phyloP scores from a whole-genome alignment of 1,284 basidiomycete species.

The Fomitopsis betulina region DNA sequence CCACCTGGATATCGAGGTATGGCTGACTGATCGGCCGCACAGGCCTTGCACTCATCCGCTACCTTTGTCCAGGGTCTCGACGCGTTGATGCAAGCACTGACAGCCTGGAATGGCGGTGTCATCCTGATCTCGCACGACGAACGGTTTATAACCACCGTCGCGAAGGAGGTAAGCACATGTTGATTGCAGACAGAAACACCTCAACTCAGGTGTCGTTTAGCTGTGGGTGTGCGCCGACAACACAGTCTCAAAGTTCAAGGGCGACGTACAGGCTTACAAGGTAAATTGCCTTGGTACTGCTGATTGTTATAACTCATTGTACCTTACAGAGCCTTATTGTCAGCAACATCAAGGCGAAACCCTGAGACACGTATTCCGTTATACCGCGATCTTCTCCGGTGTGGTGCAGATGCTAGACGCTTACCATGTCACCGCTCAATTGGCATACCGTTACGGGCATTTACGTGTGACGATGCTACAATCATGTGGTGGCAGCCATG shows the following conservation, averaged over 20 bases:
- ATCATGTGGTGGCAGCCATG: neutral
- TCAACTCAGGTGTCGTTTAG: slow-evolving; percentile 31
- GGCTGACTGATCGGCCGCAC: neutral
- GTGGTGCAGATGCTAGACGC: neutral
- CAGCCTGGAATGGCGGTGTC: slow-evolving; percentile 94
- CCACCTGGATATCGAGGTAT: slow-evolving; percentile 91
- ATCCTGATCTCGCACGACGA: slow-evolving; percentile 95
- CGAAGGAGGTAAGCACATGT: slow-evolving; percentile 53
- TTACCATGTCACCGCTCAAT: neutral
- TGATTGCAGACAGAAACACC: too few relatives aligned
- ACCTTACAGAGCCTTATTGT: slow-evolving; percentile 68
- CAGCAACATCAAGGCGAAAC: slow-evolving; percentile 61
- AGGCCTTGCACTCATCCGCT: neutral
- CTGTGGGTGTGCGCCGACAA: slow-evolving; percentile 90
- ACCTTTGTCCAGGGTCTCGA: slow-evolving; percentile 71
- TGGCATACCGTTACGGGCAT: too few relatives aligned
- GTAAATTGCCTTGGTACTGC: slow-evolving; percentile 32
- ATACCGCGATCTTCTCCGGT: neutral
- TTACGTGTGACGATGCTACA: neutral
- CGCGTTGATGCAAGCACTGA: slow-evolving; percentile 87
- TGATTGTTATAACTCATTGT: neutral
- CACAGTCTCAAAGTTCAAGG: slow-evolving; percentile 80
- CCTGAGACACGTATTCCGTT: neutral
- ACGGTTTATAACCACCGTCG: slow-evolving; percentile 84
- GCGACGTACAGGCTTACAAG: slow-evolving; percentile 93